A percentile compares a stretch with the other conserved stretches of the same genome.
These are phyloP conservation scores for Colletotrichum sp. DNA, from an alignment of 2,329 filamentous ascomycete species.

Conservation along the genomic window DNA sequence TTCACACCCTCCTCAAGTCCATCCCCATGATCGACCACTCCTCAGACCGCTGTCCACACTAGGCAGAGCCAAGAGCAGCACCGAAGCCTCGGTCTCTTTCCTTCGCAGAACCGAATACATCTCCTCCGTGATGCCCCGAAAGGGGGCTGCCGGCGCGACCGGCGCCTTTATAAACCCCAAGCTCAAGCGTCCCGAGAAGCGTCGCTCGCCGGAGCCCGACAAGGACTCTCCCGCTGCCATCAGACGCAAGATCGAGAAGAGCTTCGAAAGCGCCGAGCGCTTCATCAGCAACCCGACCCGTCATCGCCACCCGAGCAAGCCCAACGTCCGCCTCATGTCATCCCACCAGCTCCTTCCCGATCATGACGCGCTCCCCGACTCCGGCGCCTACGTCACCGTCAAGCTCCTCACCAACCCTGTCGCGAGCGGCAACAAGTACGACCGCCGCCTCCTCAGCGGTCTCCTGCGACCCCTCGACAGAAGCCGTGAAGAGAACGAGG, in stretches of 20 bases:
- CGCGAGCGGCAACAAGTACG: conserved; percentile 55
- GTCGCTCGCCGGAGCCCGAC: conserved; percentile 62
- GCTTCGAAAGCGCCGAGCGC: conserved; percentile 60
- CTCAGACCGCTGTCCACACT: conserved; percentile 84
- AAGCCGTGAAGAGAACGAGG: conserved; percentile 57
- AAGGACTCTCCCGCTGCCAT: conserved; percentile 69
- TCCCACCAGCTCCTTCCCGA: conserved; percentile 68
- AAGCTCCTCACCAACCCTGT: conserved; percentile 73
- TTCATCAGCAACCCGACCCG: conserved; percentile 59
- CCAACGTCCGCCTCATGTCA: conserved; percentile 53
- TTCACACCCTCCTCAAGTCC: conserved; percentile 71
- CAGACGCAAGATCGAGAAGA: conserved; percentile 69
- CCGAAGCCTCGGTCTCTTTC: conserved; percentile 84
- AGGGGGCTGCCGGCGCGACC: conserved; percentile 51
- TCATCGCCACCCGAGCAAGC: conserved; percentile 61
- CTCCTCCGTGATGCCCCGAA: conserved; percentile 63
- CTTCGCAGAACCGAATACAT: conserved; percentile 97
- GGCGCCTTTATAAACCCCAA: conserved; percentile 34
- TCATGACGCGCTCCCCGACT: conserved; percentile 72
- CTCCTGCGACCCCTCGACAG: conserved; percentile 66
- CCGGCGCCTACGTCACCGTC: conserved; percentile 71
- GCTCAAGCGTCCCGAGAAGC: conserved; percentile 41
- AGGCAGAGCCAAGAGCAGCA: conserved; percentile 77
- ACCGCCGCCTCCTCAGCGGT: conserved; percentile 64
- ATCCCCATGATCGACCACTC: conserved; percentile 84